Evolutionary conservation across 495 filamentous ascomycete species (phyloP), one percentile per base, ranked within the genome.

Genomic region (Mycothermus thermophilus): DNA sequence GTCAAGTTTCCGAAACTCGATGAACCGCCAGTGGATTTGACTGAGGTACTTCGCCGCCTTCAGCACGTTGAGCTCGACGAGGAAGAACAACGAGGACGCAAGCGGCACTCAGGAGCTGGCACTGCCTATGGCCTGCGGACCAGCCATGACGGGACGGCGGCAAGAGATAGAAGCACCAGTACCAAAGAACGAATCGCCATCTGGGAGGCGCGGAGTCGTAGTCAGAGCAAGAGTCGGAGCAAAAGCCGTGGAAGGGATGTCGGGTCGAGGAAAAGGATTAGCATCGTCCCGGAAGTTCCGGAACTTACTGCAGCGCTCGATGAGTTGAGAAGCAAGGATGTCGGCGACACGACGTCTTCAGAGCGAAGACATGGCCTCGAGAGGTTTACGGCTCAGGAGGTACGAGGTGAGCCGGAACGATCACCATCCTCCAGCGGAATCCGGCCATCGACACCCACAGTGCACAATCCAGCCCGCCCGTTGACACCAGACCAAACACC

Each of bases 221-320:
- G 47, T 15, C 40, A 42, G 32, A 41, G 37, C 34, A 44, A 35
- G 31, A 32, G 47, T 1, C 30, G 43, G 8, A 47, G 43, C 26
- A 50, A 42, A 29, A 50, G 47, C 25, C 25, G 44, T 22, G 34
- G 33, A 3, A 41, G 38, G 30, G 44, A 39, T 15, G n/a, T 42
- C 2, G 41, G 31, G 5, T 18, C 47, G 3, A 34, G 43, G 2
- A 38, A 30, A 30, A 34, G 47, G 19, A 38, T 50, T 8, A 50
- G 47, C 25, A 27, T 50, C 7, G 47, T 50, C 0, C 47, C 47
- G 7, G 47, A 50, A 14, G 24, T 50, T 10, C 47, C 47, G 1
- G 43, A 50, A 29, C 11, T 47, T 11, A 8, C 37, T 8, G 32
- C 33, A 3, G 37, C 24, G 2, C 33, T 43, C 2, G 8, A 28